Evolutionary conservation across 805 yeast genomes (phyloP).

Genomic region (Saccharomycopsis olivae): DNA sequence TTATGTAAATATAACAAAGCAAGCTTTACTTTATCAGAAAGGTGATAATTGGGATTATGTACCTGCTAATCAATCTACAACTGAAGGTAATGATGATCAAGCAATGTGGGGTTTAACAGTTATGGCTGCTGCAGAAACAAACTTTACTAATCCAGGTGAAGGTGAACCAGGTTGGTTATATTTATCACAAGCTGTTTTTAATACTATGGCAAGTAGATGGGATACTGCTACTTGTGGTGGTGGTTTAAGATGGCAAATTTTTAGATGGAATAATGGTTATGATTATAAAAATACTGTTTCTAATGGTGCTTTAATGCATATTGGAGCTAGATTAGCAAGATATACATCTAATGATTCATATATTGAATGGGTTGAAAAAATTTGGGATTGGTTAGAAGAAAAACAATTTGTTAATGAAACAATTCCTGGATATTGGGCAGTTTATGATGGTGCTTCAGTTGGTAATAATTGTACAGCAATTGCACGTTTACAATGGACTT

Average conservation of each 20-base stretch:
- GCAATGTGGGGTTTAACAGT: slow-evolving; percentile 94
- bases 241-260: slow-evolving; percentile 95
- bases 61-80: slow-evolving; percentile 78
- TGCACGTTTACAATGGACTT: slow-evolving; percentile 66
- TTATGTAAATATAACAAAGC: slow-evolving; percentile 44
- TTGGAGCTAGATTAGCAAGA: slow-evolving; percentile 80
- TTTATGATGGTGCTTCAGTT: slow-evolving; percentile 60
- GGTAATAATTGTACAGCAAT: slow-evolving; percentile 51
- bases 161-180: slow-evolving; percentile 68
- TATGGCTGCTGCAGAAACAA: slow-evolving; percentile 85
- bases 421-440: slow-evolving; percentile 30
- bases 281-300: slow-evolving; percentile 86
- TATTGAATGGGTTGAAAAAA: slow-evolving; percentile 59
- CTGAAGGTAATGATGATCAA: slow-evolving; percentile 98
- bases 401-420: slow-evolving; percentile 35
- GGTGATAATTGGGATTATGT: slow-evolving; percentile 70
- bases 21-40: slow-evolving; percentile 62
- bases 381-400: slow-evolving; percentile 72
- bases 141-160: slow-evolving; percentile 59
- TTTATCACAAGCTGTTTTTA: slow-evolving; percentile 81
- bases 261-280: slow-evolving; percentile 88
- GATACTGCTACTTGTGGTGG: slow-evolving; percentile 66
- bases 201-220: slow-evolving; percentile 89
- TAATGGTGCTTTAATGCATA: slow-evolving; percentile 82
- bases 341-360: slow-evolving; percentile 69